Percentiles rank a stretch among this genome's conserved stretches.
Conservation (phyloP, 768 basidiomycete species). For the Trichaptum fuscoviolaceum region DNA sequence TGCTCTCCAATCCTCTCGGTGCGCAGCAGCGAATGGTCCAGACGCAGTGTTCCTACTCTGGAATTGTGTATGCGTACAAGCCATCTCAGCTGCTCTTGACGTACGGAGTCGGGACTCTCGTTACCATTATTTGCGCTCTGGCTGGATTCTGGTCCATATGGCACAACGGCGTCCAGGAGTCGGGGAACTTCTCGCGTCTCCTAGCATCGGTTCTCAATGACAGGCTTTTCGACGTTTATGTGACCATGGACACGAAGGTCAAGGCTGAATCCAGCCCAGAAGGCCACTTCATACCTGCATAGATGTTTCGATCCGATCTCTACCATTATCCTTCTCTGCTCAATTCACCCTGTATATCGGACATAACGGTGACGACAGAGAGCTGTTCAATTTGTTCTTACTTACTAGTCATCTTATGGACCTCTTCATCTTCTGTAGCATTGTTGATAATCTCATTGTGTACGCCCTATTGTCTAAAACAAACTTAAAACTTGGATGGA, state of each 20-base stretch:
- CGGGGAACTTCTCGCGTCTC: not conserved
- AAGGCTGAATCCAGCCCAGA: not conserved
- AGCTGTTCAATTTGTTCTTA: no score
- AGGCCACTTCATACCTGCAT: not conserved
- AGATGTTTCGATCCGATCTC: no score
- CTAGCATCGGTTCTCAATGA: not conserved
- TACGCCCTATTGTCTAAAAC: no score
- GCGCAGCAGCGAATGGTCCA: not conserved
- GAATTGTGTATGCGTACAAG: not conserved
- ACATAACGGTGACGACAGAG: no score
- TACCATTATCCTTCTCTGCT: no score
- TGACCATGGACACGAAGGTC: not conserved
- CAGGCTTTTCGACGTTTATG: not conserved
- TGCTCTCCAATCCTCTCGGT: not conserved
- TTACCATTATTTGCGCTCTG: not conserved
- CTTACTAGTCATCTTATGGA: no score
- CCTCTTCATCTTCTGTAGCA: no score
- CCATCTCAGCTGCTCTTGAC: not conserved
- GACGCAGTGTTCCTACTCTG: not conserved
- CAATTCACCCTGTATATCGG: no score
- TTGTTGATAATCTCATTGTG: no score
- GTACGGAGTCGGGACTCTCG: not conserved
- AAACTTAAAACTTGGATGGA: no score
- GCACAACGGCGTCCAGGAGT: not conserved
- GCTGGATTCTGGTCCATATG: not conserved